These are phyloP conservation scores for Tardiomyces depauwii DNA, from an alignment of 1,139 yeast species.

Conservation along the genomic window DNA sequence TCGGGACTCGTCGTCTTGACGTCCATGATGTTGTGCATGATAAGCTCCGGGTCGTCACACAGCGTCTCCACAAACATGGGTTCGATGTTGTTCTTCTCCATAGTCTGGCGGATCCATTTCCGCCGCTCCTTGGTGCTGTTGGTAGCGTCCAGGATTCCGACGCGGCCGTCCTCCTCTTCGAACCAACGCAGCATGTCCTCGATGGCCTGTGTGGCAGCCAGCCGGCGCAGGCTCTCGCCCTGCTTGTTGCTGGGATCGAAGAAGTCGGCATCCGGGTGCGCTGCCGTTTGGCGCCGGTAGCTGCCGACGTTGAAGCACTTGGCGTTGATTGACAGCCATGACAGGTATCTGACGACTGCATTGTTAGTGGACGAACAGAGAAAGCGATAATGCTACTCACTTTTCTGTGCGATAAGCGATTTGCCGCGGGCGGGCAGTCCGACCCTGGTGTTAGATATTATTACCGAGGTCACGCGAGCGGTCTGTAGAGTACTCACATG, in stretches of 20 bases:
- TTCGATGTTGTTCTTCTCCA: constrained; percentile 60
- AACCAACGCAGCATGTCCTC: constrained; percentile 88
- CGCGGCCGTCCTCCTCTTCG: constrained; percentile 66
- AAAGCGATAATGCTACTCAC: background rate
- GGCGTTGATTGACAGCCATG: constrained; percentile 85
- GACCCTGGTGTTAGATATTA: constrained; percentile 6
- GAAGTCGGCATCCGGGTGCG: constrained; percentile 62
- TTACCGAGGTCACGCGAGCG: background rate
- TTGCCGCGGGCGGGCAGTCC: constrained; percentile 37
- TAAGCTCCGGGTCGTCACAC: constrained; percentile 74
- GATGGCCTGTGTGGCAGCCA: constrained; percentile 64
- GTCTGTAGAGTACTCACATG: constrained; percentile 19
- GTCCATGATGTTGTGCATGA: constrained; percentile 70
- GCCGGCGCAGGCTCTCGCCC: constrained; percentile 50
- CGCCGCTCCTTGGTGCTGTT: constrained; percentile 68
- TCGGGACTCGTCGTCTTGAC: constrained; percentile 86
- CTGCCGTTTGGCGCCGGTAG: constrained; percentile 53
- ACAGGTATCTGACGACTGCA: constrained; percentile 68
- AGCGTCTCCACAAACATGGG: constrained; percentile 89
- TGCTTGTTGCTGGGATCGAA: constrained; percentile 58
- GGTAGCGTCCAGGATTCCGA: constrained; percentile 87
- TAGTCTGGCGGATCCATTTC: constrained; percentile 47
- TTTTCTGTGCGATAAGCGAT: constrained; percentile 67
- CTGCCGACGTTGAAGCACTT: constrained; percentile 84
- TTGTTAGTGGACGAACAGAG: background rate